Percentiles rank a stretch among this genome's conserved stretches.
Conservation (phyloP, 768 basidiomycete genomes). For the Albatrellus ellisii region DNA sequence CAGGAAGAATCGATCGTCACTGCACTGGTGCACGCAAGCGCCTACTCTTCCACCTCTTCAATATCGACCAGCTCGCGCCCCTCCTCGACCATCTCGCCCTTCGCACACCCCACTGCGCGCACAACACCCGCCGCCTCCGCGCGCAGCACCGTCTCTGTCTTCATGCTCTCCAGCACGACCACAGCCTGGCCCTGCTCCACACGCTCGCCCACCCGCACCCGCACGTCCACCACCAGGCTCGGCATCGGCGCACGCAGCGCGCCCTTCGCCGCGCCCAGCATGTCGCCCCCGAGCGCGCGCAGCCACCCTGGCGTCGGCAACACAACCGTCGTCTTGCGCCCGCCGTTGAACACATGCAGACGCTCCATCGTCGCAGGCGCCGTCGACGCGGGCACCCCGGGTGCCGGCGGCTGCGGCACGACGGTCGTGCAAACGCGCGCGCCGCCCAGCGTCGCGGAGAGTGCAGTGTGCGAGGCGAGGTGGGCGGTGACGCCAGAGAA, state of each 20-base stretch:
- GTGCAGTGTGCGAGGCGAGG: constrained; percentile 37
- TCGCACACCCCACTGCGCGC: constrained; percentile 56
- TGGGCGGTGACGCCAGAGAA: constrained; percentile 37
- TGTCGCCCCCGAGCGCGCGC: constrained; percentile 48
- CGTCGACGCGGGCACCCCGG: constrained; percentile 38
- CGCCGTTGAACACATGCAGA: constrained; percentile 59
- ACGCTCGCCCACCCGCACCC: constrained; percentile 59
- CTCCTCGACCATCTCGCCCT: constrained; percentile 89
- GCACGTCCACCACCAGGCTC: constrained; percentile 84
- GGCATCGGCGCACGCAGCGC: constrained; percentile 81
- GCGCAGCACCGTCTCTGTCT: constrained; percentile 85
- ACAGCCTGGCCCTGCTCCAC: constrained; percentile 75
- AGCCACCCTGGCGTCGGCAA: constrained; percentile 65
- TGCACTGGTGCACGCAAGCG: too few relatives aligned
- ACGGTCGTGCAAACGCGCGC: constrained; percentile 48
- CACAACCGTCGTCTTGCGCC: constrained; percentile 50
- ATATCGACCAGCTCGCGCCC: constrained; percentile 68
- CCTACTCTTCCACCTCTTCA: constrained; percentile 24
- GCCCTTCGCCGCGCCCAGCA: constrained; percentile 41
- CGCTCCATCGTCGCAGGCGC: constrained; percentile 52
- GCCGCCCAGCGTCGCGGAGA: constrained; percentile 40
- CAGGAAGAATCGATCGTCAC: too few relatives aligned
- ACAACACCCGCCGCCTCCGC: constrained; percentile 59
- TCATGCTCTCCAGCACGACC: constrained; percentile 91
- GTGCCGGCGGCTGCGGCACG: constrained; percentile 52